A percentile compares a stretch with the other conserved stretches of the same genome.
Evolutionary conservation across 257 asterid species (phyloP).

Genomic region (Solanum phureja): DNA sequence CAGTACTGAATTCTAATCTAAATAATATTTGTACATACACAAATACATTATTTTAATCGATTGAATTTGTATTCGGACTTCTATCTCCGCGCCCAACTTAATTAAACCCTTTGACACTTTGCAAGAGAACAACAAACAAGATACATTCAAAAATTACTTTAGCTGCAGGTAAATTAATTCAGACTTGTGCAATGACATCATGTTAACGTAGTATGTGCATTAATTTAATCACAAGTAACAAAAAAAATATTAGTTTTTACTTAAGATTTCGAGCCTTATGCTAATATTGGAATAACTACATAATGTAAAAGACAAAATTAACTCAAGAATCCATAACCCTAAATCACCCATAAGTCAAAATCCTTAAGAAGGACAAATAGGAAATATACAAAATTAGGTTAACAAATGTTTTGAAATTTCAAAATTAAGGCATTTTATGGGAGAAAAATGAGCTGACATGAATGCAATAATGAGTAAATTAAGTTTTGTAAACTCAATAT

Average conservation of each 20-base stretch:
- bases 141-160: background rate
- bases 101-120: background rate
- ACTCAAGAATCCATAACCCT: conserved; percentile 18
- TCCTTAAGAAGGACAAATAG: background rate
- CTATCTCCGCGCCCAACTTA: background rate
- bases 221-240: background rate
- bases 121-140: background rate
- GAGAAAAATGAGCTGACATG: conserved; percentile 2
- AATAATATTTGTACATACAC: background rate
- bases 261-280: conserved; percentile 1
- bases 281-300: conserved; percentile 26
- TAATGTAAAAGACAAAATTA: conserved; percentile 27
- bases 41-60: too few species aligned
- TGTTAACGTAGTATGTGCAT: background rate
- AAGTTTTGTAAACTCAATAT: background rate
- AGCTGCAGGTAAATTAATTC: background rate
- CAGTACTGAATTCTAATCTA: background rate
- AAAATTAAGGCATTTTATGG: background rate
- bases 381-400: conserved; percentile 4
- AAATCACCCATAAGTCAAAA: conserved; percentile 14
- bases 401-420: conserved; percentile 19
- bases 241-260: background rate
- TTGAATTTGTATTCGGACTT: too few species aligned
- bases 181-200: background rate
- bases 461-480: background rate